A percentile compares a stretch with the other conserved stretches of the same genome.
Evolutionary conservation across 2,329 filamentous ascomycete species (phyloP).

Genomic region (Knoxdaviesia proteae): DNA sequence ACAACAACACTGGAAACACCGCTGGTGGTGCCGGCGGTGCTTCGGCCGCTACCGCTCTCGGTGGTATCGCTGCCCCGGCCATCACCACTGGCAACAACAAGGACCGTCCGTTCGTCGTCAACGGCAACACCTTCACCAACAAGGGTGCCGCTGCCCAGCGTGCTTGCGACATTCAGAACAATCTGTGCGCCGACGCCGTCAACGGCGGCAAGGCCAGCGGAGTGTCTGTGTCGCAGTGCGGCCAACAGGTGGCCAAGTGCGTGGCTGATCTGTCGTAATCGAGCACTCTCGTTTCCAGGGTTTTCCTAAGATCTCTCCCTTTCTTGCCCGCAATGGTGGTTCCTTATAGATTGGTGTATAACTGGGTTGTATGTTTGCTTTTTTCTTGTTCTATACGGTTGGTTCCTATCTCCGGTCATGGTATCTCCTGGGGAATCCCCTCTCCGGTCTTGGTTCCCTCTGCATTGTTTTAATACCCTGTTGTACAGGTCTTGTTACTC

Average conservation of each 20-base stretch:
- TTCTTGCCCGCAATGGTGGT: no score
- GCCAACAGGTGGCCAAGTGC: conserved; percentile 27
- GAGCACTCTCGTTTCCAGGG: no score
- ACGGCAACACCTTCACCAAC: conserved; percentile 36
- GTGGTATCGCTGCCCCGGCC: conserved; percentile 28
- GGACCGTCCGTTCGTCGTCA: conserved; percentile 32
- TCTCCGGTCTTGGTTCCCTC: no score
- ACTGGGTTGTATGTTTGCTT: no score
- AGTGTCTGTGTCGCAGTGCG: conserved; percentile 28
- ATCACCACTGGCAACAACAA: conserved; percentile 25
- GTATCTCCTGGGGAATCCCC: no score
- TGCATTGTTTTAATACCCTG: no score
- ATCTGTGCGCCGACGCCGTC: conserved; percentile 33
- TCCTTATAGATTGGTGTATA: no score
- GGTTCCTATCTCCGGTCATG: no score
- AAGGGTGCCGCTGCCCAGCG: conserved; percentile 33
- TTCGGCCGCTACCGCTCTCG: conserved; percentile 17
- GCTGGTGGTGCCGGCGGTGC: conserved; percentile 6
- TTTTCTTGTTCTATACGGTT: no score
- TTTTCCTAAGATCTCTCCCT: no score
- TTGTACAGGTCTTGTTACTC: no score
- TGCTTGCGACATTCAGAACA: conserved; percentile 43
- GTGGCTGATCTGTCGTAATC: conserved; percentile 13
- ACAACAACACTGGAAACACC: conserved; percentile 5
- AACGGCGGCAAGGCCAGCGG: conserved; percentile 25